Conservation (phyloP, 306 rosid species). For the Abrus pulchellus region DNA sequence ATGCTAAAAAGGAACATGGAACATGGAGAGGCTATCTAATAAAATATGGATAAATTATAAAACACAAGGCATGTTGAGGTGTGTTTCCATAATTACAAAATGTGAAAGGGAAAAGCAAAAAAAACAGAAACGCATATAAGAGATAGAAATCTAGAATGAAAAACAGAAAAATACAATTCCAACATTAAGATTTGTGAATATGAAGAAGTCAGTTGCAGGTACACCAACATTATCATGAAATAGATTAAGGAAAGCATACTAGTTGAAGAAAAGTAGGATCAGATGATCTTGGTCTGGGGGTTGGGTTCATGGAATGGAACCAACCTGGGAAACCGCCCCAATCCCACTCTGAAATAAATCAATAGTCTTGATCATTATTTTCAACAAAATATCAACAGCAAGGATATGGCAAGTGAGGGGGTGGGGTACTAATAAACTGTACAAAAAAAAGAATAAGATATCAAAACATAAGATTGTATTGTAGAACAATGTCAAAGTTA, state of each 20-base stretch:
- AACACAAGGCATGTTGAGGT: slow-evolving; percentile 14
- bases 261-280: slow-evolving; percentile 75
- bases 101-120: not conserved
- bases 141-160: slow-evolving; percentile 15
- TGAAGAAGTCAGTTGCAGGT: slow-evolving; percentile 8
- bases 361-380: slow-evolving; percentile 34
- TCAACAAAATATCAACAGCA: slow-evolving; percentile 40
- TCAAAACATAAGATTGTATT: slow-evolving; percentile 12
- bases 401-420: slow-evolving; percentile 5
- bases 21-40: slow-evolving; percentile 7
- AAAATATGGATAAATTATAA: slow-evolving; percentile 6
- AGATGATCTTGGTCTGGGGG: slow-evolving; percentile 79
- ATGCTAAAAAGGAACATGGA: not conserved
- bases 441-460: slow-evolving; percentile 30
- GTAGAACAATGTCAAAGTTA: slow-evolving; percentile 32
- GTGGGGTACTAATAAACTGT: not conserved
- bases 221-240: slow-evolving; percentile 23
- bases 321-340: slow-evolving; percentile 96
- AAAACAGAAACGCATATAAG: slow-evolving; percentile 12
- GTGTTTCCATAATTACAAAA: slow-evolving; percentile 10
- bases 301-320: slow-evolving; percentile 72
- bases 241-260: slow-evolving; percentile 62
- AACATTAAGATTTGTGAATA: slow-evolving; percentile 28
- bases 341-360: slow-evolving; percentile 89
- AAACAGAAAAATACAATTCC: slow-evolving; percentile 17